Conservation (phyloP, 108 stramenopile genomes). For the Nitzschia sp. region DNA sequence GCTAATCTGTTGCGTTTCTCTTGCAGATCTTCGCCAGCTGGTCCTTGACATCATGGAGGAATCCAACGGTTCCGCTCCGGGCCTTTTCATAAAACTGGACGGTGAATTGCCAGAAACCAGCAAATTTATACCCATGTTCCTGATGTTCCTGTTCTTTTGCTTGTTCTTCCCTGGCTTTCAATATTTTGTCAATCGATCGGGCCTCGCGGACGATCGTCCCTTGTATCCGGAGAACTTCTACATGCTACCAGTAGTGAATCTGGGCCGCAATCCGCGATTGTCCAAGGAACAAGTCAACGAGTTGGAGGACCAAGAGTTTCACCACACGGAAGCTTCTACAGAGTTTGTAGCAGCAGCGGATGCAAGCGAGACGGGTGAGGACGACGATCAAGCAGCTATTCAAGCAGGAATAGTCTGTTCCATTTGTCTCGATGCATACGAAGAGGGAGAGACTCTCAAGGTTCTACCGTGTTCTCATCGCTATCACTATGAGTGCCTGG, state of each 20-base stretch:
- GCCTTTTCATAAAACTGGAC: too few relatives aligned
- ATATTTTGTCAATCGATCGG: conserved; percentile 10
- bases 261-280: conserved; percentile 5
- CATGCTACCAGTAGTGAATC: too few relatives aligned
- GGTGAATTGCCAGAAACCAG: too few relatives aligned
- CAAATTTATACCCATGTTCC: too few relatives aligned
- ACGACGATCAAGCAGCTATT: background rate
- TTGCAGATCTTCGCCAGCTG: too few relatives aligned
- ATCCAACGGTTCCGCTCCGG: too few relatives aligned
- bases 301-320: conserved; percentile 21
- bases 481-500: conserved; percentile 87
- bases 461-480: conserved; percentile 84
- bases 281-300: conserved; percentile 33
- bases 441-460: conserved; percentile 54
- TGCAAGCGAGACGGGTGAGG: background rate
- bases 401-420: conserved; percentile 49
- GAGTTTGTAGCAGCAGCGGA: background rate
- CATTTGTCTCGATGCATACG: conserved; percentile 89
- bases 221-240: too few relatives aligned
- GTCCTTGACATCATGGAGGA: too few relatives aligned
- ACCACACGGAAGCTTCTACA: background rate
- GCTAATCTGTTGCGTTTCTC: too few relatives aligned
- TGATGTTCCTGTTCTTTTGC: too few relatives aligned
- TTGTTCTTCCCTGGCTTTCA: background rate
- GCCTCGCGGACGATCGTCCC: too few relatives aligned